Base-by-base conservation (phyloP, 176 grass and related monocot species). In the Bromus sterilis region DNA sequence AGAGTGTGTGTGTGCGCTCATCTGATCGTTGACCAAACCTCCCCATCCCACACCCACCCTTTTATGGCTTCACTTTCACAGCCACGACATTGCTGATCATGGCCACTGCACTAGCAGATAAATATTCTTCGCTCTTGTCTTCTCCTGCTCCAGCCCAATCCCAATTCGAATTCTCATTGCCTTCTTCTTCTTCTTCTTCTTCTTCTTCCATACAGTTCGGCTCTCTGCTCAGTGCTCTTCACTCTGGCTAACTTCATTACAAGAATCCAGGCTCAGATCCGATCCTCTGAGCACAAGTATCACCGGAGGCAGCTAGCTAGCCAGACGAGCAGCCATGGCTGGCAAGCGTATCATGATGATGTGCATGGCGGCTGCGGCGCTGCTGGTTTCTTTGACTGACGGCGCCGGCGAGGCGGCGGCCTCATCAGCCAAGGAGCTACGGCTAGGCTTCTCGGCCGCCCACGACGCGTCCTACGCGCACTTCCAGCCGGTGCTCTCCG, bases 401-500 rank as follows among this genome's bases (percentile, higher is more conserved):
- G 44, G 48, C 57, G 73, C 64, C 49, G 63, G 36, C 39, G 78
- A 49, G 5, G 62, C 46, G 4, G 60, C 63, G 41, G 31, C 11
- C 35, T 41, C 68, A 2, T 61, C 66, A 36, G 56, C 65, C 15
- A 75, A 85, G 39, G 90, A 93, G 79, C 88, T 98, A 70, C 69
- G 60, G 32, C 91, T 60, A 71, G 93, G 96, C 51, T 95, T 93
- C 93, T 84, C 86, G 25, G 82, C 15, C 13, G 51, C 69, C 20
- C 92, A 93, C 56, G 92, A 94, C 72, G 42, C 39, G 6, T 86
- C 88, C 24, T 77, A 91, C 66, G 51, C 90, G 80, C 78, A 89
- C 67, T 98, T 98, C 84, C 88, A 98, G 81, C 74, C 90, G 21
- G 77, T 98, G 69, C 90, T 98, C 67, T 41, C 76, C n/a, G 96